phyloP scores from a whole-genome alignment of 2,329 filamentous ascomycete species.

The Fusarium sp. region DNA sequence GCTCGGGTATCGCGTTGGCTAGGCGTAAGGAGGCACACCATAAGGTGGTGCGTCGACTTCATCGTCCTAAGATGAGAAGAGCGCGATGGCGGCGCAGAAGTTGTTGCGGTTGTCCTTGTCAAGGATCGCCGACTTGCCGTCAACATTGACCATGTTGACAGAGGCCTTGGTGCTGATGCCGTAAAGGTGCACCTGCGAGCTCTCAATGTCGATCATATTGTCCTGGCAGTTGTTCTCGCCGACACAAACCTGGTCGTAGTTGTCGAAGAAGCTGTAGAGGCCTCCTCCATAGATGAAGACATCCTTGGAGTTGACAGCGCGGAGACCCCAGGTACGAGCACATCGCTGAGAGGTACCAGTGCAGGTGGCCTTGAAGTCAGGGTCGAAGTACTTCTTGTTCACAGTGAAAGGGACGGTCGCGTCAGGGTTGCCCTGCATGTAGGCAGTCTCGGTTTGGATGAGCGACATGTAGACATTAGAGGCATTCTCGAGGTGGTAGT shows the following conservation, averaged over 20 bases:
- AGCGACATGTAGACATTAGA: slow-evolving; percentile 82
- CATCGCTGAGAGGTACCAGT: slow-evolving; percentile 65
- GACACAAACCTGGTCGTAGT: slow-evolving; percentile 79
- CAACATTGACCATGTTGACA: slow-evolving; percentile 75
- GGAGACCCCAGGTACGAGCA: slow-evolving; percentile 80
- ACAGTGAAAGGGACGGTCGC: slow-evolving; percentile 71
- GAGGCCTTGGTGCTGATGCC: slow-evolving; percentile 79
- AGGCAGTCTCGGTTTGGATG: slow-evolving; percentile 91
- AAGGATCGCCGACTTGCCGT: slow-evolving; percentile 62
- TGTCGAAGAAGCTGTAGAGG: slow-evolving; percentile 85
- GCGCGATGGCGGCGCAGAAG: slow-evolving; percentile 69
- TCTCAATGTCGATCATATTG: slow-evolving; percentile 79
- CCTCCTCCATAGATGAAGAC: slow-evolving; percentile 77
- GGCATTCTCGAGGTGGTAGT: slow-evolving; percentile 85
- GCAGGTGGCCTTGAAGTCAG: slow-evolving; percentile 66
- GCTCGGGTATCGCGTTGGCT: slow-evolving; percentile 11
- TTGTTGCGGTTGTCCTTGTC: slow-evolving; percentile 72
- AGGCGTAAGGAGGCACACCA: slow-evolving; percentile 6
- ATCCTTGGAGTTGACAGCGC: slow-evolving; percentile 72
- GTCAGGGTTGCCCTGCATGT: slow-evolving; percentile 85
- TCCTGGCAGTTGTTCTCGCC: slow-evolving; percentile 75
- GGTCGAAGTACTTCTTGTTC: slow-evolving; percentile 69
- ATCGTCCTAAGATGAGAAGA: slow-evolving; percentile 36
- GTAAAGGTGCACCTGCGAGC: slow-evolving; percentile 71
- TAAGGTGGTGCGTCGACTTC: background rate